Evolutionary conservation across 169 alveolate genomes (phyloP).

Genomic region (Plasmodium adleri): DNA sequence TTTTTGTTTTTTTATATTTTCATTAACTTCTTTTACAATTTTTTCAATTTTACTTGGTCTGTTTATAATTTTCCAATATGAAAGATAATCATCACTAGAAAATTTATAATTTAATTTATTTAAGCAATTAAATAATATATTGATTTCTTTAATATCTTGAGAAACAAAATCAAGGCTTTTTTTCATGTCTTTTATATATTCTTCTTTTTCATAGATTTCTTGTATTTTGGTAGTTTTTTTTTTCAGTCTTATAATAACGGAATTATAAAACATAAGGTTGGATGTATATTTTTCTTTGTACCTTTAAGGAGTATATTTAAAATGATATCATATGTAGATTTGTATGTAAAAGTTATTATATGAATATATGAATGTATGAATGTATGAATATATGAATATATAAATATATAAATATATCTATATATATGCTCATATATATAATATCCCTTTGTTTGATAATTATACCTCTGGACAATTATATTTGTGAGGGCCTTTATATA

Average conservation of each 20-base stretch:
- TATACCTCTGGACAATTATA: slow-evolving; percentile 70
- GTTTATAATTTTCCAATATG: slow-evolving; percentile 74
- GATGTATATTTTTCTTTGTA: slow-evolving; percentile 74
- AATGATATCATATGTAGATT: background rate
- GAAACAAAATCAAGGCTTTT: slow-evolving; percentile 69
- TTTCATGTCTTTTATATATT: slow-evolving; percentile 69
- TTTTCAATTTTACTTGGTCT: slow-evolving; percentile 74
- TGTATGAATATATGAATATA: background rate
- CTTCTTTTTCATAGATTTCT: slow-evolving; percentile 74
- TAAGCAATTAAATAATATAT: slow-evolving; percentile 53
- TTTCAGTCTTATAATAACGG: slow-evolving; percentile 61
- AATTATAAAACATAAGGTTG: slow-evolving; percentile 68
- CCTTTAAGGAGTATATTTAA: background rate
- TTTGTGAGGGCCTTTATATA: slow-evolving; percentile 56
- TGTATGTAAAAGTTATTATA: background rate
- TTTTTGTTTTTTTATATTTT: slow-evolving; percentile 55
- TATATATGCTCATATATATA: background rate
- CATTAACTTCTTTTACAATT: slow-evolving; percentile 71
- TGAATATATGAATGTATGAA: background rate
- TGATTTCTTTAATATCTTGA: slow-evolving; percentile 71
- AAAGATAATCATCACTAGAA: slow-evolving; percentile 73
- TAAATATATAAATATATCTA: background rate
- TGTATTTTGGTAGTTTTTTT: slow-evolving; percentile 65
- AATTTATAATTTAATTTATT: slow-evolving; percentile 67
- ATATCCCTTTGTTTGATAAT: background rate